Evolutionary conservation across 176 grass and related monocot species (phyloP), one percentile per base, ranked within the genome.

Genomic region (Oryza rufipogon): DNA sequence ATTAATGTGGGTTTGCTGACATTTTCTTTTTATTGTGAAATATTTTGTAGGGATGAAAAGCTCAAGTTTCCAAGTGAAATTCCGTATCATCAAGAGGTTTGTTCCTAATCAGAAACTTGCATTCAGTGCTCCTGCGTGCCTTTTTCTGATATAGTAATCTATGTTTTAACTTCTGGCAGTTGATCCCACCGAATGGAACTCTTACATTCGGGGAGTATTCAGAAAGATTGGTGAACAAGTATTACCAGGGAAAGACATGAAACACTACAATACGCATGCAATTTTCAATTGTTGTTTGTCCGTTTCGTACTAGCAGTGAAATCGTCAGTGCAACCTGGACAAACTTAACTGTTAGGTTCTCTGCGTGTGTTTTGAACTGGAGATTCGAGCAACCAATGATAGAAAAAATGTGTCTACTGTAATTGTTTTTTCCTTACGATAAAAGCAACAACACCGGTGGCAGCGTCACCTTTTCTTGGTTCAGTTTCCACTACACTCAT

Each of bases 171-270:
- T 42, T 49, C 41, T 71, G 74, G 22, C 87, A 98, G 92, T 88
- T 95, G 41, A 91, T 98, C 49, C 87, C 82, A 81, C 92, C 89
- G 51, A 88, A 91, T 44, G 88, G 72, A 73, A 83, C 80, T 51
- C 89, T 95, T 77, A 98, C 92, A 32, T 98, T 98, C 71, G 92
- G 95, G 25, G 92, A 98, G 73, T 98, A 91, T 80, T 93, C 95
- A 6, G 89, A 98, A 80, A 87, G 67, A 76, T 85, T 98, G 20
- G 71, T 90, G 26, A 83, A 71, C 79, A 95, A 98, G 66, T 98
- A 93, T 76, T 95, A 98, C 83, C 73, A 87, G 33, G 73, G 65
- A 80, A 80, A 66, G 46, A 68, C 15, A 8, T 95, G 81, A 94
- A 78, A 14, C 69, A n/a, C 67, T 23, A 44, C 39, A 32, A 32